These are phyloP conservation scores for Colletotrichum destructivum DNA, from an alignment of 2,329 filamentous ascomycete genomes.

Conservation along the genomic window DNA sequence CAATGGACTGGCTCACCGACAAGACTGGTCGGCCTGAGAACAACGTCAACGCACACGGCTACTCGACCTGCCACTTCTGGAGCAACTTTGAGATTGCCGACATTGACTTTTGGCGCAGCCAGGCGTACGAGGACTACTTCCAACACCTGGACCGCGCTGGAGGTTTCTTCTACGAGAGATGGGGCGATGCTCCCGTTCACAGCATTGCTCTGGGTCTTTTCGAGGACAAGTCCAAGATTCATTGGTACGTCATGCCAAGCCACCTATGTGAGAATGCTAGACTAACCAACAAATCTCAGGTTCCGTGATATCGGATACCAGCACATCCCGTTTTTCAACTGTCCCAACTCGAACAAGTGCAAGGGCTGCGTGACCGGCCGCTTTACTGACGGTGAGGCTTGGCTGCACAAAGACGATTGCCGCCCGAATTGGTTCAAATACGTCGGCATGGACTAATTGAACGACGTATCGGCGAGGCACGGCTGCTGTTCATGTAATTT, in stretches of 20 bases:
- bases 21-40: conserved; percentile 82
- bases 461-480: not conserved
- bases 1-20: conserved; percentile 90
- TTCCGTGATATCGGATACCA: conserved; percentile 99
- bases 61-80: conserved; percentile 99
- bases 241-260: conserved; percentile 78
- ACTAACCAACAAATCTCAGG: conserved; percentile 66
- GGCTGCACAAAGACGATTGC: conserved; percentile 92
- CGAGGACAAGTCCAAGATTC: conserved; percentile 90
- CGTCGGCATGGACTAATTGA: conserved; percentile 79
- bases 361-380: conserved; percentile 87
- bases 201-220: conserved; percentile 94
- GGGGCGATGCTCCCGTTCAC: conserved; percentile 98
- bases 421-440: conserved; percentile 98
- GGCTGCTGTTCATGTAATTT: conserved; percentile 34
- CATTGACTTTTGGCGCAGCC: conserved; percentile 91
- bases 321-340: conserved; percentile 99
- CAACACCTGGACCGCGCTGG: conserved; percentile 93
- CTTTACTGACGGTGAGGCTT: conserved; percentile 90
- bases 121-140: conserved; percentile 95
- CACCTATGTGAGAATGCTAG: not conserved
- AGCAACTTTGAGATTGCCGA: conserved; percentile 98
- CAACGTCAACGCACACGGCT: conserved; percentile 87
- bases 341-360: conserved; percentile 96
- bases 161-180: conserved; percentile 98